Percentiles rank a stretch among this genome's conserved stretches.
These are phyloP conservation scores for Lactarius evosmus DNA, from an alignment of 768 basidiomycete genomes.

Conservation along the genomic window DNA sequence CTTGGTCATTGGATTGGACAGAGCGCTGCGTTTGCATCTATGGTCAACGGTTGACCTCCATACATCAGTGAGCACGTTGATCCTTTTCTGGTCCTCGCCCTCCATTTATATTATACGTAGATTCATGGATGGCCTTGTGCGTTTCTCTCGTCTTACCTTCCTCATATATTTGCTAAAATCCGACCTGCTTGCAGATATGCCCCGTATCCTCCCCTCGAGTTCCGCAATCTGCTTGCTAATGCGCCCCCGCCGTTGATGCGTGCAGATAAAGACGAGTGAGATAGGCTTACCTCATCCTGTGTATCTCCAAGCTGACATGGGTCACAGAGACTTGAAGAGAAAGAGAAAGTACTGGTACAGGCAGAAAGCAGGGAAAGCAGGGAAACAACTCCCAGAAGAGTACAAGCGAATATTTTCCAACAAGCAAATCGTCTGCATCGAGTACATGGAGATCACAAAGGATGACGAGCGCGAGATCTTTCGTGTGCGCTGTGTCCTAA, in stretches of 20 bases:
- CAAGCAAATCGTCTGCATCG: conserved; percentile 50
- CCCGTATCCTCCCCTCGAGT: not conserved
- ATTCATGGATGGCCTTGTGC: conserved; percentile 54
- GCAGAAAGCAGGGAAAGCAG: conserved; percentile 25
- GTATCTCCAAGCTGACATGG: not conserved
- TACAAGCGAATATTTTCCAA: conserved; percentile 41
- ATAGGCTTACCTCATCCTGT: not conserved
- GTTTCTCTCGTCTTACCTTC: conserved; percentile 31
- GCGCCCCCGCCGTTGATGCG: not conserved
- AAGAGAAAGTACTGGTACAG: conserved; percentile 39
- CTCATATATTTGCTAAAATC: not conserved
- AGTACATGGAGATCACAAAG: conserved; percentile 38
- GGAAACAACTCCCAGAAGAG: conserved; percentile 37
- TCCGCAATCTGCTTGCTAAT: not conserved
- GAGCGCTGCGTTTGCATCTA: conserved; percentile 58
- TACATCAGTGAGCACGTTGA: conserved; percentile 44
- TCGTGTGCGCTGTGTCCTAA: conserved; percentile 29
- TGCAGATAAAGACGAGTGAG: conserved; percentile 44
- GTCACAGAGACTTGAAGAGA: conserved; percentile 15
- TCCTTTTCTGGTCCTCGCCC: not conserved
- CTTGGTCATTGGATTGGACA: conserved; percentile 38
- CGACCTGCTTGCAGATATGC: conserved; percentile 12
- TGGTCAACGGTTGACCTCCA: conserved; percentile 66
- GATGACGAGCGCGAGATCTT: conserved; percentile 37
- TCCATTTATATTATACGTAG: conserved; percentile 33